Evolutionary conservation across 768 basidiomycete species (phyloP), one percentile per base, ranked within the genome.

Genomic region (Mycena sanguinolenta): DNA sequence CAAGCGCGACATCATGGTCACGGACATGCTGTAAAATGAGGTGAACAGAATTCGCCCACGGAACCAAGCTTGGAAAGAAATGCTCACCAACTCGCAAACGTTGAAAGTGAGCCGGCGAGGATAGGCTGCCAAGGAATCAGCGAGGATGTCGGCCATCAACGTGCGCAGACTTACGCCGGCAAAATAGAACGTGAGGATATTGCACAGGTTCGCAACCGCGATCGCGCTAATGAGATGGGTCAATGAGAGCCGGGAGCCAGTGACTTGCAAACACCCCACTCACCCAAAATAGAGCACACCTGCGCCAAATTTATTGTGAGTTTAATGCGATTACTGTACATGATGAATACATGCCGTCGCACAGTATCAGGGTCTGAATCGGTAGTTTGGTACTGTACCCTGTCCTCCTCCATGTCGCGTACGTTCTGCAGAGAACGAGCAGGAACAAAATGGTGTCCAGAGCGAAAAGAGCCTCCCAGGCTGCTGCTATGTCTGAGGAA

Each of bases 391-490:
- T 23, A 2, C 54, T 17, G 28, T 7, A 16, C 1, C 57, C 53
- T 12, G 28, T 3, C 4, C 28, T 10, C 21, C 42, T n/a, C 44
- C 54, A 44, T 0, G 55, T 62, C 0, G 54, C 13, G 21, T 28
- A 58, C 49, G 36, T 60, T n/a, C 21, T 54, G 59, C 74, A 75
- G 75, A 77, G 73, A 6, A 42, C 32, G 27, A 67, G 58, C 17
- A 6, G n/a, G 53, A 60, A 68, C 10, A 57, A 21, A 28, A 68
- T 8, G 1, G 59, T 16, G 53, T 55, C 59, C 53, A 36, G 49
- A 1, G 49, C 14, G 28, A 68, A 68, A 28, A 60, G 58, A 3
- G 28, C 58, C 4, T 23, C 46, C 65, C 65, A 67, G 13, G 58
- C 23, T 1, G 42, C 67, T 7, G 39, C 38, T 0, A 68, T 32